Conservation (phyloP, 139 green algal species). For the Yamagishiella unicocca region DNA sequence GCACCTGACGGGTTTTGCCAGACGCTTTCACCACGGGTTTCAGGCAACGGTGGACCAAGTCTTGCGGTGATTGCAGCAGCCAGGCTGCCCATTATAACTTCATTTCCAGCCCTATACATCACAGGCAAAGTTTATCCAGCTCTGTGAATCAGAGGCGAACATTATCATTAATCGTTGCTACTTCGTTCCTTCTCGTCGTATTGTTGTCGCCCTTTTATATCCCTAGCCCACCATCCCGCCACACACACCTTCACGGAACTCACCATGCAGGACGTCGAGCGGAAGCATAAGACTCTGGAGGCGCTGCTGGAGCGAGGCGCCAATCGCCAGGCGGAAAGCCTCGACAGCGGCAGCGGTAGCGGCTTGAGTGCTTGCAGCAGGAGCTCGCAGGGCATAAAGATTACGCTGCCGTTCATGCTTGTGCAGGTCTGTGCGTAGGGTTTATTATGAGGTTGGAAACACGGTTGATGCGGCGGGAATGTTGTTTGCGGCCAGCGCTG, state of each 20-base stretch:
- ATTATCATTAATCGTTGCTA: not conserved
- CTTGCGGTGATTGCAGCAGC: not conserved
- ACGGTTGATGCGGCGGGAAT: not conserved
- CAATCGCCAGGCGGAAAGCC: not conserved
- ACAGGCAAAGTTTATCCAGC: not conserved
- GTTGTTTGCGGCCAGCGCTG: not conserved
- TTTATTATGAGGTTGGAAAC: not conserved
- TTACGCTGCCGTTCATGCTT: slow-evolving; percentile 18
- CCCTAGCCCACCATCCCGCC: not conserved
- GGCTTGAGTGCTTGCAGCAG: not conserved
- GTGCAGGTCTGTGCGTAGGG: slow-evolving; percentile 2
- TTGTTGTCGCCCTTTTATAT: not conserved
- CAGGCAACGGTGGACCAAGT: not conserved
- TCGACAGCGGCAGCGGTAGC: not conserved
- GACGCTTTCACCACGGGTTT: too few relatives aligned
- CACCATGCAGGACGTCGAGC: not conserved
- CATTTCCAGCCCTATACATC: not conserved
- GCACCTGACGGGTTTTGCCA: not conserved
- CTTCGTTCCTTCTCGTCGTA: not conserved
- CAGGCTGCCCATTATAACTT: not conserved
- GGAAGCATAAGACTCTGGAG: not conserved
- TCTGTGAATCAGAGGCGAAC: not conserved
- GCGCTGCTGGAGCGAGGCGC: not conserved
- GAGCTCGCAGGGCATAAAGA: not conserved
- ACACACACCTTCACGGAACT: too few relatives aligned